These are phyloP conservation scores for Gossypium australe DNA, from an alignment of 345 rosid genomes.

Conservation along the genomic window DNA sequence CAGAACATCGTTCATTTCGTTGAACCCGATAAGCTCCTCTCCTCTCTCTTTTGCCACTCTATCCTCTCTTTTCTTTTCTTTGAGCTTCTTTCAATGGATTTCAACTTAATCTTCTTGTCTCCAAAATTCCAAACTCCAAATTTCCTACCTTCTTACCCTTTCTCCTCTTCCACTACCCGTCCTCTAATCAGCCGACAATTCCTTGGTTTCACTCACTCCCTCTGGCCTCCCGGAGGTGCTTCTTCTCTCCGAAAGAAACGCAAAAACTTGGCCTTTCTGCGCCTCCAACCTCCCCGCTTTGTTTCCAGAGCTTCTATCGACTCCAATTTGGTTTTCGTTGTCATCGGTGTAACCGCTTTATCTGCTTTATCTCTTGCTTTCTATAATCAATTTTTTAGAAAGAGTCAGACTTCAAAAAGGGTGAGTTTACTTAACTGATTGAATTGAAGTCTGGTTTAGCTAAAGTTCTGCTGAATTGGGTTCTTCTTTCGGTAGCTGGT, in stretches of 20 bases:
- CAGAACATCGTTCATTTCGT: too few species aligned
- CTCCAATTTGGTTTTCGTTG: slow-evolving; percentile 38
- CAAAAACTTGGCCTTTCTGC: slow-evolving; percentile 20
- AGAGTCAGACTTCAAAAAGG: slow-evolving; percentile 28
- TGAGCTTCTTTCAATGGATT: slow-evolving; percentile 40
- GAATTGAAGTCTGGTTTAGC: not conserved
- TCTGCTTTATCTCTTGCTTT: slow-evolving; percentile 55
- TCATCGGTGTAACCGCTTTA: slow-evolving; percentile 54
- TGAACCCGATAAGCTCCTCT: too few species aligned
- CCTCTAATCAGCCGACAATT: slow-evolving; percentile 37
- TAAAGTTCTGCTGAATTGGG: not conserved
- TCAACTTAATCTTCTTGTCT: slow-evolving; percentile 39
- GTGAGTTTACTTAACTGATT: slow-evolving; percentile 17
- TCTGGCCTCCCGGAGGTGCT: slow-evolving; percentile 42
- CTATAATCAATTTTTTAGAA: slow-evolving; percentile 29
- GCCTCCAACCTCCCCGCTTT: slow-evolving; percentile 30
- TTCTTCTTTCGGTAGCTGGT: not conserved
- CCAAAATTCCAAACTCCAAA: slow-evolving; percentile 32
- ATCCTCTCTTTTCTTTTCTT: slow-evolving; percentile 8
- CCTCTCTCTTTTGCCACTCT: slow-evolving; percentile 11
- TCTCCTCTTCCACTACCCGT: slow-evolving; percentile 29
- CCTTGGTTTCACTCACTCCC: slow-evolving; percentile 45
- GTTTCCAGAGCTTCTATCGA: slow-evolving; percentile 46
- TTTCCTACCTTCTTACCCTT: slow-evolving; percentile 28
- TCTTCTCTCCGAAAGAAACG: slow-evolving; percentile 25